A percentile compares a stretch with the other conserved stretches of the same genome.
phyloP scores from a whole-genome alignment of 768 basidiomycete species.

The Pulveroboletus sp. region DNA sequence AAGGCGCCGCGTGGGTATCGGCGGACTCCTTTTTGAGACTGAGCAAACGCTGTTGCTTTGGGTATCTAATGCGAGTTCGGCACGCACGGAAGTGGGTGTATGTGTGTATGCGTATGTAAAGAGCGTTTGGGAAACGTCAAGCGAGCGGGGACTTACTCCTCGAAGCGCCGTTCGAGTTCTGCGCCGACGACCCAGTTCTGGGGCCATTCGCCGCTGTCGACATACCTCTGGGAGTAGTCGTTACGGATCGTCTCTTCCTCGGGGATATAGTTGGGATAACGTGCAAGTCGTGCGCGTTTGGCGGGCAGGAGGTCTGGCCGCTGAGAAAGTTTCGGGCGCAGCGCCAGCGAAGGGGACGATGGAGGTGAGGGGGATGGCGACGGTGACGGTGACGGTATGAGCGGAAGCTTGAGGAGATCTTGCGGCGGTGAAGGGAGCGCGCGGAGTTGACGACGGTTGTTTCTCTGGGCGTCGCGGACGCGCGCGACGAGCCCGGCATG shows the following conservation, averaged over 20 bases:
- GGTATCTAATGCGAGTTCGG: constrained; percentile 58
- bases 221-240: constrained; percentile 89
- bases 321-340: constrained; percentile 34
- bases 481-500: constrained; percentile 57
- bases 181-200: constrained; percentile 92
- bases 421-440: constrained; percentile 50
- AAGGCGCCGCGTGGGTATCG: constrained; percentile 60
- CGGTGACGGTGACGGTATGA: constrained; percentile 53
- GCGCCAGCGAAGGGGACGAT: constrained; percentile 38
- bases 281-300: constrained; percentile 64
- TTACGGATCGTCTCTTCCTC: constrained; percentile 97
- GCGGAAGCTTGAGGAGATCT: constrained; percentile 51
- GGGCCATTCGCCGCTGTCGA: constrained; percentile 88
- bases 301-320: constrained; percentile 56
- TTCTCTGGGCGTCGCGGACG: constrained; percentile 52
- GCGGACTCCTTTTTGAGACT: constrained; percentile 79
- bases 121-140: background rate
- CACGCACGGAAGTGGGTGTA: background rate
- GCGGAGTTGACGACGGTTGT: constrained; percentile 53
- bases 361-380: constrained; percentile 48
- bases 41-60: constrained; percentile 84
- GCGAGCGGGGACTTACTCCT: constrained; percentile 68
- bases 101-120: background rate
- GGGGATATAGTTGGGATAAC: constrained; percentile 79
- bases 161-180: constrained; percentile 81